These are phyloP conservation scores for Tolypocladium album DNA, from an alignment of 2,329 filamentous ascomycete genomes.

Conservation along the genomic window DNA sequence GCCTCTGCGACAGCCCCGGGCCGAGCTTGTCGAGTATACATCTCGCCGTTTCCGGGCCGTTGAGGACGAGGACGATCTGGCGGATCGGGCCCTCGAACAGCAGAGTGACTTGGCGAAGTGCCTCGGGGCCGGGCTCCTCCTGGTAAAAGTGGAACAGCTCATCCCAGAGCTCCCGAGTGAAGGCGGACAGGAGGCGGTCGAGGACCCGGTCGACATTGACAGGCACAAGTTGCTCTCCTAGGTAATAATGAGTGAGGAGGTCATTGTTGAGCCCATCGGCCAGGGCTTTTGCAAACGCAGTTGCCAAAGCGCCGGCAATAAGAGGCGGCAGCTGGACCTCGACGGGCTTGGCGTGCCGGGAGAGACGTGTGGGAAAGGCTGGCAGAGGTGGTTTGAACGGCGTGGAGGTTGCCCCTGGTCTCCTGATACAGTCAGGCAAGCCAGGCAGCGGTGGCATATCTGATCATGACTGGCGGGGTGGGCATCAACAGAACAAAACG, in stretches of 20 bases:
- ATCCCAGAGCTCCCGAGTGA: conserved; percentile 22
- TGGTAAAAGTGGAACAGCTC: conserved; percentile 24
- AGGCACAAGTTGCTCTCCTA: conserved; percentile 18
- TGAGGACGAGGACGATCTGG: conserved; percentile 24
- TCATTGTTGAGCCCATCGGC: conserved; percentile 23
- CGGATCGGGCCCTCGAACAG: conserved; percentile 26
- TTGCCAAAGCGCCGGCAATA: conserved; percentile 21
- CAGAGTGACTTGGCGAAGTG: conserved; percentile 18
- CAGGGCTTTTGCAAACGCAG: conserved; percentile 23
- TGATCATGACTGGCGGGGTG: conserved; percentile 12
- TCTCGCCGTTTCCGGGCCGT: conserved; percentile 22
- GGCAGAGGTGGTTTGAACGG: conserved; percentile 23
- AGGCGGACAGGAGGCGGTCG: conserved; percentile 22
- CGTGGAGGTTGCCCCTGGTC: conserved; percentile 8
- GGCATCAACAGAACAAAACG: not conserved
- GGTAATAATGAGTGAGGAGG: conserved; percentile 26
- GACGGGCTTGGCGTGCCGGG: conserved; percentile 17
- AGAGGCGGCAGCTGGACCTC: conserved; percentile 24
- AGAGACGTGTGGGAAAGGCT: conserved; percentile 15
- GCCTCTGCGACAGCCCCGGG: conserved; percentile 21
- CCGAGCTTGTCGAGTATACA: conserved; percentile 23
- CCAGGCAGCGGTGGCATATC: conserved; percentile 17
- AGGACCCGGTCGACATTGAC: conserved; percentile 24
- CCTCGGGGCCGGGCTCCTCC: conserved; percentile 13
- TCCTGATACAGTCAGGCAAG: conserved; percentile 14